A percentile compares a stretch with the other conserved stretches of the same genome.
These are phyloP conservation scores for Colletotrichum musicola DNA, from an alignment of 2,329 filamentous ascomycete genomes.

Conservation along the genomic window DNA sequence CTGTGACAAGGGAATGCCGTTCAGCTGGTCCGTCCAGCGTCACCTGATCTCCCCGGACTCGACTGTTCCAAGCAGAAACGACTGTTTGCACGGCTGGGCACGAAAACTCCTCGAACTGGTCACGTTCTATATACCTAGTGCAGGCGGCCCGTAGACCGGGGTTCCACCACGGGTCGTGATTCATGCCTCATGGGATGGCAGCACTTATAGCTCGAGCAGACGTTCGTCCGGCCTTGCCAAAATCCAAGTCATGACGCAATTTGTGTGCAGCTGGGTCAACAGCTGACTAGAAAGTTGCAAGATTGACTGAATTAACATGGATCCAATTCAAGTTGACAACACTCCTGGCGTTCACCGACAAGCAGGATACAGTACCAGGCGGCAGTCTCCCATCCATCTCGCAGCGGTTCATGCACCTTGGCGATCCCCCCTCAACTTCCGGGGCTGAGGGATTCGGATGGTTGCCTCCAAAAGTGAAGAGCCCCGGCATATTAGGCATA, in stretches of 20 bases:
- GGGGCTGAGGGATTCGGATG: slow-evolving; percentile 4
- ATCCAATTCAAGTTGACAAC: not conserved
- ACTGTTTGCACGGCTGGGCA: slow-evolving; percentile 21
- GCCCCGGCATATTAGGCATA: not conserved
- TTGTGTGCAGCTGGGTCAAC: slow-evolving; percentile 16
- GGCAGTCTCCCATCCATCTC: slow-evolving; percentile 14
- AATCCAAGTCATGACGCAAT: slow-evolving; percentile 34
- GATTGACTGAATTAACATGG: not conserved
- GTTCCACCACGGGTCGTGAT: slow-evolving; percentile 28
- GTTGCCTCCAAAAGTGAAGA: not conserved
- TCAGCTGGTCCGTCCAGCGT: not conserved
- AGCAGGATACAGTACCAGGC: not conserved
- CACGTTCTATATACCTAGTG: slow-evolving; percentile 28
- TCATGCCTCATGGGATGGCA: slow-evolving; percentile 37
- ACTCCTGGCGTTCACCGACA: not conserved
- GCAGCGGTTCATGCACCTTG: slow-evolving; percentile 37
- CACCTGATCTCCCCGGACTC: slow-evolving; percentile 20
- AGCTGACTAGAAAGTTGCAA: slow-evolving; percentile 31
- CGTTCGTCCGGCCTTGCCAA: slow-evolving; percentile 31
- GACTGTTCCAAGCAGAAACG: not conserved
- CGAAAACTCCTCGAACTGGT: slow-evolving; percentile 27
- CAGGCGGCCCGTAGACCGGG: slow-evolving; percentile 22
- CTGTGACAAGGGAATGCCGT: slow-evolving; percentile 2
- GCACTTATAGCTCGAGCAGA: slow-evolving; percentile 6
- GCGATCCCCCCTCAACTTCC: slow-evolving; percentile 7